Conservation (phyloP, 2,329 filamentous ascomycete species). For the Dichotomopilus funicola region DNA sequence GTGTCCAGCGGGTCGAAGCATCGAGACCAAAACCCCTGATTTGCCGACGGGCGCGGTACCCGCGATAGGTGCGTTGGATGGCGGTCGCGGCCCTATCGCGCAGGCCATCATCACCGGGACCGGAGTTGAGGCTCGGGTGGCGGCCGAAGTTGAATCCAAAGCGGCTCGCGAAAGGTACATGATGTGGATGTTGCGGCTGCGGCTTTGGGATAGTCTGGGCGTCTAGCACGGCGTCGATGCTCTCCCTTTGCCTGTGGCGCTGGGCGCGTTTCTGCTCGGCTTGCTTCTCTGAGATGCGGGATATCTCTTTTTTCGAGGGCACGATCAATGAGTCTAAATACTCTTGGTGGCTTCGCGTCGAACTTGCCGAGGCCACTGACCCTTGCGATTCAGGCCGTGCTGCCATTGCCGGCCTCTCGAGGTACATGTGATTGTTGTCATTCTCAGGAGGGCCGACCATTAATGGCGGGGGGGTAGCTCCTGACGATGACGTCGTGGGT, state of each 20-base stretch:
- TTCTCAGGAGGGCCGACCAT: background rate
- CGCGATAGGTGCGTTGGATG: conserved; percentile 69
- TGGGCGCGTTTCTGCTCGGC: conserved; percentile 19
- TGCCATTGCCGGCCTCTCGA: background rate
- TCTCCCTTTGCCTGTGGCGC: conserved; percentile 17
- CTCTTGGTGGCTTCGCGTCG: conserved; percentile 12
- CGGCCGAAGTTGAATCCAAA: conserved; percentile 13
- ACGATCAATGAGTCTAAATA: conserved; percentile 21
- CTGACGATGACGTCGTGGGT: background rate
- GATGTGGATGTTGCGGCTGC: conserved; percentile 1
- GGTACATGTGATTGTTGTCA: background rate
- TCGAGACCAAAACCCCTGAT: conserved; percentile 62
- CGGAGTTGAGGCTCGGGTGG: background rate
- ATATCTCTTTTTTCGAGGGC: conserved; percentile 21
- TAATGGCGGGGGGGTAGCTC: background rate
- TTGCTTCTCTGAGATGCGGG: conserved; percentile 21
- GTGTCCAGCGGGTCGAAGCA: conserved; percentile 64
- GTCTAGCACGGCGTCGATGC: conserved; percentile 6
- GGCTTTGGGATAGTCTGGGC: background rate
- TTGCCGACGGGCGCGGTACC: conserved; percentile 66
- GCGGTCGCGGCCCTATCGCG: conserved; percentile 44
- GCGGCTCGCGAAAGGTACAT: conserved; percentile 4
- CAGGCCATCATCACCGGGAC: conserved; percentile 19
- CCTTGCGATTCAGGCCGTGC: background rate
- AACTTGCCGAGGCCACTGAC: conserved; percentile 5